These are phyloP conservation scores for Monilinia vaccinii-corymbosi DNA, from an alignment of 2,329 filamentous ascomycete species.

Conservation along the genomic window DNA sequence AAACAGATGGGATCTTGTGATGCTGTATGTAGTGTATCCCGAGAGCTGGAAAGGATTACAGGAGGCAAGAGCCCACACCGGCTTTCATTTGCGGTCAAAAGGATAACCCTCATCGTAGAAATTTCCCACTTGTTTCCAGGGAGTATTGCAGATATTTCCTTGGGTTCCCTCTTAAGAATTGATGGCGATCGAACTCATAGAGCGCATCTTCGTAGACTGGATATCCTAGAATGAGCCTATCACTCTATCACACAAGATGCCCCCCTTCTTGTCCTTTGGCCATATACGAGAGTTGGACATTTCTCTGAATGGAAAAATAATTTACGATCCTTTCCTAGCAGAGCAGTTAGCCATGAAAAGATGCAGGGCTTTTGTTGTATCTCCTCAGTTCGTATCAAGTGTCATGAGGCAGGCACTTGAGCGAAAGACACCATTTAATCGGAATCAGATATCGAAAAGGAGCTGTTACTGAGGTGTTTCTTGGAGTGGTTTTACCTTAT, in stretches of 20 bases:
- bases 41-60: background rate
- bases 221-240: background rate
- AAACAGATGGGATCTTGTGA: background rate
- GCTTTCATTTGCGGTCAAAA: too few species aligned
- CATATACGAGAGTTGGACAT: background rate
- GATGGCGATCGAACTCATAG: background rate
- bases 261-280: background rate
- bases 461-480: too few species aligned
- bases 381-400: background rate
- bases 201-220: background rate
- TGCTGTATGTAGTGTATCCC: background rate
- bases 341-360: background rate
- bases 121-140: too few species aligned
- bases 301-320: background rate
- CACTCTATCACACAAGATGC: background rate
- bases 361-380: background rate
- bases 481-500: too few species aligned
- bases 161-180: background rate
- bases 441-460: too few species aligned
- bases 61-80: too few species aligned
- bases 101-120: background rate
- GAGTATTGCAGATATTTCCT: background rate
- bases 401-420: too few species aligned
- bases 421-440: too few species aligned
- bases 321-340: background rate